These are phyloP conservation scores for Fusarium verrucosum DNA, from an alignment of 2,329 filamentous ascomycete species.

Conservation along the genomic window DNA sequence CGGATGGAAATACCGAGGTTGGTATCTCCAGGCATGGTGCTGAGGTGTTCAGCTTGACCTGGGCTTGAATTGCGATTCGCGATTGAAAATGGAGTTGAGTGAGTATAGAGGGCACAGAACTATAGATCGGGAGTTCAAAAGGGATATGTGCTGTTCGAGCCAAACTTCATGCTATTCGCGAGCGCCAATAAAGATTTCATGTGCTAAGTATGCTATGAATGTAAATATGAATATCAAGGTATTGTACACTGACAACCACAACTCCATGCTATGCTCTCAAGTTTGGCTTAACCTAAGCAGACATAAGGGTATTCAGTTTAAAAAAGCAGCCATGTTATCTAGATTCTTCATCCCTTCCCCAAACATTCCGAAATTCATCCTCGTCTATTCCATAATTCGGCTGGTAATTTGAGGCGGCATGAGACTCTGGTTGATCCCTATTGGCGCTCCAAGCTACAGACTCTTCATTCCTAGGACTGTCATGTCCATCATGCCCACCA, in stretches of 20 bases:
- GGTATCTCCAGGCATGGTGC: constrained; percentile 55
- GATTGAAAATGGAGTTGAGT: background rate
- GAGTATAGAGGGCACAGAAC: background rate
- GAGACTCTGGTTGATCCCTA: constrained; percentile 22
- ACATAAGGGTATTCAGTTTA: constrained; percentile 31
- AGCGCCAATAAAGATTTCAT: background rate
- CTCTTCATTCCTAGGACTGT: constrained; percentile 38
- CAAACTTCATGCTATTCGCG: background rate
- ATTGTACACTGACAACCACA: constrained; percentile 35
- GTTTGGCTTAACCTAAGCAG: constrained; percentile 7
- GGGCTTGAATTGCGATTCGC: constrained; percentile 37
- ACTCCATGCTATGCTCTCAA: constrained; percentile 43
- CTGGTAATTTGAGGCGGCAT: constrained; percentile 39
- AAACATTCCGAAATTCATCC: constrained; percentile 58
- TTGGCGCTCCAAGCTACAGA: constrained; percentile 10
- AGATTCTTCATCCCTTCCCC: constrained; percentile 47
- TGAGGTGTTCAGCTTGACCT: constrained; percentile 54
- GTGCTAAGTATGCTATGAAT: constrained; percentile 9
- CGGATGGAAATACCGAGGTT: constrained; percentile 54
- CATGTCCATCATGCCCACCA: constrained; percentile 29
- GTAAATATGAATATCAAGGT: constrained; percentile 34
- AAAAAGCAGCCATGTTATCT: constrained; percentile 29
- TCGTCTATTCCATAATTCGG: constrained; percentile 48
- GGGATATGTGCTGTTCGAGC: background rate
- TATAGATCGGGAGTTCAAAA: constrained; percentile 3